Evolutionary conservation across 2,329 filamentous ascomycete species (phyloP), one percentile per base, ranked within the genome.

Genomic region (Ophiostoma triangulosporum): DNA sequence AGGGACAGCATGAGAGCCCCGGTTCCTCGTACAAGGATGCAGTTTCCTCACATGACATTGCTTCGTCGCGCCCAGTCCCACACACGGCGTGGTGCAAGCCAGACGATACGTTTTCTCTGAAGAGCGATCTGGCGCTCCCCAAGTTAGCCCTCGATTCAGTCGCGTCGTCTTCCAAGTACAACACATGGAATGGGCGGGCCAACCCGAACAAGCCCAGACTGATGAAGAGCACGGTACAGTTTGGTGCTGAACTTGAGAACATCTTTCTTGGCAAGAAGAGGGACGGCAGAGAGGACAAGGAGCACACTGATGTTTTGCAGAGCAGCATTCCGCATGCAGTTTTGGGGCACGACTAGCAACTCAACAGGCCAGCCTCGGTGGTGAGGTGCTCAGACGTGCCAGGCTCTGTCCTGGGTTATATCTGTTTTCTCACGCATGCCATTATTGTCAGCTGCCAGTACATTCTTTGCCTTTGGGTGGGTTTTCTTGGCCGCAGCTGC

Each of bases 151-250:
- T 32, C n/a, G 17, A 29, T 8, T 4, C 31, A 17, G 14, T 9
- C 12, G 11, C 48, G 26, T 29, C 60, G 56, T 58, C 54, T 26
- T 50, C 52, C 29, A 63, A 61, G 38, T 61, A 54, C 40, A 56
- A 40, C 50, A 60, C 60, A 1, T 63, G 60, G 61, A 59, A 50
- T 24, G 60, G 61, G 2, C 50, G 54, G 14, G 29, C 53, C 5
- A 58, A 54, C 35, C 54, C 51, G 6, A 50, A 20, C 6, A 52
- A 57, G 33, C 54, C 51, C 0, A 53, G 54, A 2, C 33, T 59
- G 32, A 51, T 60, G 57, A 54, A 54, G 17, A 61, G 58, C 36
- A 60, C 59, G 1, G 48, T 56, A 4, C 60, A 62, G 9, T 60
- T 58, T 49, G 54, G 58, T 1, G 22, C 53, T 2, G 57, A 59